Base-by-base conservation (phyloP, 1,284 basidiomycete genomes). In the Puccinia brachypodii region DNA sequence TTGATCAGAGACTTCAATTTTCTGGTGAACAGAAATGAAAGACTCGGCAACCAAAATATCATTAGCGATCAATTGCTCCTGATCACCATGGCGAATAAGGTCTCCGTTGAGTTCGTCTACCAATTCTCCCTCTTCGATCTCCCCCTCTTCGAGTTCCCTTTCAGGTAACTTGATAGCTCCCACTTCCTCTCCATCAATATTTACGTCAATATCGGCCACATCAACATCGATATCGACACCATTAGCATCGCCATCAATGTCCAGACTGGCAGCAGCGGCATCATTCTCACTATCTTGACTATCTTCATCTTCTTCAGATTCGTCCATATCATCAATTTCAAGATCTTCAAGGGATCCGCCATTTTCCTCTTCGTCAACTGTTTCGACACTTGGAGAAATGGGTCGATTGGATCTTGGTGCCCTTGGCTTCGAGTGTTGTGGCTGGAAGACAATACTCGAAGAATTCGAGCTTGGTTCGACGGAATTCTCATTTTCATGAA, bases 291-390 rank as follows among this genome's bases (percentile, higher is more conserved):
- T 50, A 31, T 13, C 33, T 19, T 78, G 58, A 25, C 36, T 28
- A 3, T 69, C 44, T 22, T 69, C 28, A 19, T 69, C 75, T 44
- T 68, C 75, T 44, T 77, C 62, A 3, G 31, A 62, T 50, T 77
- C 64, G 9, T 78, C 76, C 25, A 78, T 19, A 47, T 33, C 47
- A 42, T 64, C 58, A 50, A 13, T n/a, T 33, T 78, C 64, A 16
- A n/a, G 38, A 47, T 25, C 47, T 66, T 69, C 64, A 53, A 19
- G 36, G n/a, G 50, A 22, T 38, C 40, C n/a, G 40, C 28, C 28
- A 60, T 33, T 44, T 56, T 64, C 50, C 9, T 68, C 42, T 38
- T 38, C 47, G 19, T 50, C 31, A 44, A 25, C 25, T 78, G 66
- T 16, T 4, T 53, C 44, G 36, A 28, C 33, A 64, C 3, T 1